These are phyloP conservation scores for Angomonas desouzai DNA, from an alignment of 208 protist species.

Conservation along the genomic window DNA sequence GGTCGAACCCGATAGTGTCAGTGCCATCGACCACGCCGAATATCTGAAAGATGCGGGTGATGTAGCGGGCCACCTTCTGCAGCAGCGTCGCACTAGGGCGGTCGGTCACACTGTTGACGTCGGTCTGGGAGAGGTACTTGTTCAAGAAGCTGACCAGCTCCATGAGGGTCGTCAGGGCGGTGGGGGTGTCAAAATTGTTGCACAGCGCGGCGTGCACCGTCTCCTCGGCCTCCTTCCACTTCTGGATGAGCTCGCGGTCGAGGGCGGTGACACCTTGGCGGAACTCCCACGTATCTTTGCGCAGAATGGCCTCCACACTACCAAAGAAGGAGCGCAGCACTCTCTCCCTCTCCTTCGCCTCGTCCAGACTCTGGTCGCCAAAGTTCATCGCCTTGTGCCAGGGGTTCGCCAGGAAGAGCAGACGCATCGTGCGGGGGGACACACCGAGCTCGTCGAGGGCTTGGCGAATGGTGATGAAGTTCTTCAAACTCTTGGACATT, in stretches of 20 bases:
- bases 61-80: constrained; percentile 70
- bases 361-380: constrained; percentile 86
- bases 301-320: constrained; percentile 58
- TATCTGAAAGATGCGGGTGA: constrained; percentile 90
- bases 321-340: constrained; percentile 84
- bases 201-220: constrained; percentile 81
- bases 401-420: constrained; percentile 93
- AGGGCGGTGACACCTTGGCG: constrained; percentile 40
- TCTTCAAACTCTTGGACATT: constrained; percentile 99
- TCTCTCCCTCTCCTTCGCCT: constrained; percentile 75
- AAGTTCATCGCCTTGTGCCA: constrained; percentile 94
- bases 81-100: constrained; percentile 66
- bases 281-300: constrained; percentile 34
- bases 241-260: constrained; percentile 49
- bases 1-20: constrained; percentile 57
- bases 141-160: constrained; percentile 81
- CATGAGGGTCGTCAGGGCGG: constrained; percentile 63
- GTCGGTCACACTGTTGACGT: constrained; percentile 14
- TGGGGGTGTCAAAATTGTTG: constrained; percentile 94
- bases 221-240: constrained; percentile 41
- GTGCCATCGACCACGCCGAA: constrained; percentile 89
- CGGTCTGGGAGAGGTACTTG: constrained; percentile 62
- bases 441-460: constrained; percentile 71
- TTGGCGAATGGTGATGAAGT: constrained; percentile 98
- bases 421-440: constrained; percentile 82